Evolutionary conservation across 108 stramenopile genomes (phyloP), one percentile per base, ranked within the genome.

Genomic region (Nitzschia palea): DNA sequence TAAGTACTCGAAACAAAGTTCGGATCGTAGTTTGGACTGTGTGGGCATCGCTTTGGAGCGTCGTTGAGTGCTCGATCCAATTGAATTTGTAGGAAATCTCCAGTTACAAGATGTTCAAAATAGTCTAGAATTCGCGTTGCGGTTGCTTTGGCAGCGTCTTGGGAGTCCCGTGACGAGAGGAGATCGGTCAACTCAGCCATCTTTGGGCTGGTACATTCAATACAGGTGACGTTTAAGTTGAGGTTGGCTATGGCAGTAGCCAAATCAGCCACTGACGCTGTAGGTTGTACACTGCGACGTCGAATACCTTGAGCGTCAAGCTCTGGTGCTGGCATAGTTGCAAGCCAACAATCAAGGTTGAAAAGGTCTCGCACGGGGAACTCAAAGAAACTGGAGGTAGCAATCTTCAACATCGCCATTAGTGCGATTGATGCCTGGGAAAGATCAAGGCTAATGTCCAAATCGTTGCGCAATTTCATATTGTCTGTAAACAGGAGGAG

Each of bases 291-390:
- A 14, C 57, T 56, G 20, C 62, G 74, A 9, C 58, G 18, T 32
- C 81, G 62, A 27, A 87, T 57, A 14, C 91, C 91, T 30, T 64
- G 62, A 23, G 57, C 28, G 44, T 88, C 76, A 8, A 89, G 76
- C 1, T 56, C 31, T 9, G 88, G 87, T 3, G 81, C 72, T 5
- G 82, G 81, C 12, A 90, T 70, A 9, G 84, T 90, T 45, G 91
- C 78, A 17, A 90, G 64, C 88, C 88, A 93, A 62, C 91, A 93
- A 53, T 93, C 62, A 4, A 83, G 12, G 63, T 93, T 80, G 43
- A 80, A 50, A 1, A 83, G 28, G 62, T 82, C 82, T 27, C 73
- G 60, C 12, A 93, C 55, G 0, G 89, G 91, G 33, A 92, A 89
- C 17, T 64, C 36, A 15, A 84, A 34, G 17, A 92, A 84, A 14